Evolutionary conservation across 768 basidiomycete species (phyloP), one percentile per base, ranked within the genome.

Genomic region (Macrolepiota albuminosa): DNA sequence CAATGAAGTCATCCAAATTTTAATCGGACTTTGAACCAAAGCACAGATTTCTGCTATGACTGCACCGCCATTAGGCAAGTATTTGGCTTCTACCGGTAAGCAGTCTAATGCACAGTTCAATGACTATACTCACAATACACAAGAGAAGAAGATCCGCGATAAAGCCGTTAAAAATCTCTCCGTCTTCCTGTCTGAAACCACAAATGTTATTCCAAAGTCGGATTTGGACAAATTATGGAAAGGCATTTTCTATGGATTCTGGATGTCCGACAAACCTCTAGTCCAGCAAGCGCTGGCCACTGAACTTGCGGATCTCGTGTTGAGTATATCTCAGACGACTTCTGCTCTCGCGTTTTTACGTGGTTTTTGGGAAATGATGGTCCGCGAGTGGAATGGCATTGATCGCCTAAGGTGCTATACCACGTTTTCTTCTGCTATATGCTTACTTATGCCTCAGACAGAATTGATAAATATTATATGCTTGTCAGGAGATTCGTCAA

Each of bases 201-300:
- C 78, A 59, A 77, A 87, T 76, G 79, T 72, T 26, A 73, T 96
- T 34, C 74, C 88, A 16, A 84, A 88, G 58, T 60, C 77, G 33
- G 95, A 98, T 68, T 88, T 97, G 86, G 82, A 84, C 62, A 96
- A 95, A 73, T 72, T 98, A 34, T 98, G 96, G 96, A 98, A 99
- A 72, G 96, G 95, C 0, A 83, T 98, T 54, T 99, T 96, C 72
- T 99, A 96, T 73, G 95, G 96, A 70, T 98, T 95, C 75, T 99
- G 96, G 95, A 98, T 98, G 95, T 98, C 95, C 10, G 96, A 99
- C 75, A 99, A 98, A 70, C 95, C 95, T 4, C 81, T 95, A 9
- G 91, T 98, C 8, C 96, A 98, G 70, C 96, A 98, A 70, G 88
- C 87, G 14, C 81, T 99, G 16, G 93, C 96, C 0, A 78, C 81